Base-by-base conservation (phyloP, 257 asterid genomes). In the Misopates orontium region DNA sequence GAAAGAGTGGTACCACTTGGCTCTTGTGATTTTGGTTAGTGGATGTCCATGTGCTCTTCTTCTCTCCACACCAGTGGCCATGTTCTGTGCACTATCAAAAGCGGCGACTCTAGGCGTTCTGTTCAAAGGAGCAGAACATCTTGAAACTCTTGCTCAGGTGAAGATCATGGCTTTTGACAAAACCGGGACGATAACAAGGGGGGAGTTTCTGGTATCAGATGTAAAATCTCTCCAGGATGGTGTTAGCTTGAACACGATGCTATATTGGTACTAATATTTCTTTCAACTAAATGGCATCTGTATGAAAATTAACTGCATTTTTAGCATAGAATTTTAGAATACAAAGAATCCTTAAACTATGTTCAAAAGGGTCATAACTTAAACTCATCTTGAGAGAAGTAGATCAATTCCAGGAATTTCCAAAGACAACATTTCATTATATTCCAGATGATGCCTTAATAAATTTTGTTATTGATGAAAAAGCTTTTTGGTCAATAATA, bases 11-110 rank as follows among this genome's bases (percentile, higher is more conserved):
- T 89, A 53, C 66, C 97, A 79, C 47, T 67, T 89, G 75, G 95
- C 98, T 6, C 85, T 92, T 40, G 98, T 92, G 0, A 82, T 83
- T 1, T 71, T 92, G 51, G 97, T 92, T 18, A 85, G 95, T 65
- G 97, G 90, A 55, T 92, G 98, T 53, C 98, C 98, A 0, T 91
- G 98, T 55, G 95, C 96, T 0, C 92, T 91, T 17, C 82, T 91
- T 40, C 86, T 91, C 31, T 91, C 98, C 10, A 91, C 96, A 17
- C 98, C 98, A 0, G 95, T 89, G 4, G 98, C 95, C 39, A 85
- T 87, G 88, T 89, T 77, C 58, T 91, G 98, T 72, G 96, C 96
- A 15, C 83, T 91, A 5, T 82, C 96, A 10, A 86, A 76, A 70
- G 96, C 98, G 24, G 95, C 98, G 23, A 79, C 79, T 13, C 71